Percentiles rank a stretch among this genome's conserved stretches.
Conservation (phyloP, 352 stramenopile species). For the Thalassiosira ordinaria region DNA sequence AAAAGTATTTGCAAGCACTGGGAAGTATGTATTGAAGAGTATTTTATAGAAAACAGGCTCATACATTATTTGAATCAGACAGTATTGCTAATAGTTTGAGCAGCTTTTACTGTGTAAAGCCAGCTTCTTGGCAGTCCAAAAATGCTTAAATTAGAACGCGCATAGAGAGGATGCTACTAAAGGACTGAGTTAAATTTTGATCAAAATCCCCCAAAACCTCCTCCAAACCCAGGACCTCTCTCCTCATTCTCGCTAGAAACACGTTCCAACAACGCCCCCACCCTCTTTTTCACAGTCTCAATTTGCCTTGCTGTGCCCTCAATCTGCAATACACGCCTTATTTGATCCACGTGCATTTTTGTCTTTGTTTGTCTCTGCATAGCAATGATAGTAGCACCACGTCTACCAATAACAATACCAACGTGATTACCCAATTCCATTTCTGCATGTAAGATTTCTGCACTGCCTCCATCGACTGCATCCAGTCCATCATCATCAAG, state of each 20-base stretch:
- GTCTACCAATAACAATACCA: conserved; percentile 83
- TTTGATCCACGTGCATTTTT: conserved; percentile 86
- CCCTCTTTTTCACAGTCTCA: conserved; percentile 79
- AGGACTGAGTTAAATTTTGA: too few species aligned
- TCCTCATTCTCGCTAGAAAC: conserved; percentile 63
- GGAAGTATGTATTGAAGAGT: too few species aligned
- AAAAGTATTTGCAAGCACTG: too few species aligned
- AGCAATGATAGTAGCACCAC: conserved; percentile 84
- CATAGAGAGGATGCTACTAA: too few species aligned
- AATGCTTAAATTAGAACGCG: too few species aligned
- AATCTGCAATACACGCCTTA: conserved; percentile 78
- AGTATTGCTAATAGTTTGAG: too few species aligned
- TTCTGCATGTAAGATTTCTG: conserved; percentile 78
- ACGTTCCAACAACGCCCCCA: conserved; percentile 76
- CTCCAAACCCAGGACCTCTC: too few species aligned
- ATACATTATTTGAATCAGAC: too few species aligned
- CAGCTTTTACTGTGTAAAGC: too few species aligned
- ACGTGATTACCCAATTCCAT: conserved; percentile 86
- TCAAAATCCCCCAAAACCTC: too few species aligned
- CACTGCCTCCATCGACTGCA: conserved; percentile 31
- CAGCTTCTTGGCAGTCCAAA: too few species aligned
- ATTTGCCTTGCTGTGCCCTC: conserved; percentile 83
- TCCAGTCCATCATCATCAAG: conserved; percentile 69
- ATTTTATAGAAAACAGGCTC: too few species aligned
- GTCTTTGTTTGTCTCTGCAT: conserved; percentile 84